Base-by-base conservation (phyloP, 2,329 filamentous ascomycete species). In the Blumeria hordei region DNA sequence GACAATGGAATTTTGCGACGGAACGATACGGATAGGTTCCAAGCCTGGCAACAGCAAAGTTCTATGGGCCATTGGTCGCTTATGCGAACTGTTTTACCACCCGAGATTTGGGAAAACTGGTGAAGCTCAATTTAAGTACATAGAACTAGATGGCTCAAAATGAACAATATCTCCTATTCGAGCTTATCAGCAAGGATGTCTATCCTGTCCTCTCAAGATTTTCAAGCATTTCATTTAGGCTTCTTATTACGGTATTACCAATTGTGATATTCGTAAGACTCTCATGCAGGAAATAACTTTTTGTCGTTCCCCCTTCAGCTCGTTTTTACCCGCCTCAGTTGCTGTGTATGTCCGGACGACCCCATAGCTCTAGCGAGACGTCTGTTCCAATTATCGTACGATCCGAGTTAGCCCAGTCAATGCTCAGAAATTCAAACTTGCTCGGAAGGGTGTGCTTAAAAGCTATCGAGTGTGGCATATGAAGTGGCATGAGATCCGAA, bases 61-160 rank as follows among this genome's bases (percentile, higher is more conserved):
- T 88, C 88, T 0, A 65, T 84, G 54, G 84, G 84, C 9, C 92
- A 98, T 69, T 98, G 92, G 92, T 71, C 70, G 45, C 82, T 98
- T 50, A 98, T 98, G 88, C 78, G 92, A 64, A 77, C 71, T 0
- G 88, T 95, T 2, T 61, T 96, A 58, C 88, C 88, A 0, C 72
- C 72, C 56, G 70, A 70, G 11, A 77, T 96, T 32, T 98, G 92
- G 92, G 83, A 94, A 70, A 76, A 78, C 63, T 96, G 87, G 86
- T 94, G 68, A 75, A 18, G 18, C 12, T 43, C 9, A 18, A 43
- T 12, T 43, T 43, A 43, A n/a, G n/a, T 43, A 43, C 10, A 43
- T 7, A 43, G 39, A 6, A 43, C n/a, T 43, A 43, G 18, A 43
- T 10, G 18, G 2, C n/a, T 43, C 12, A 43, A 43, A 43, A 43